A percentile compares a stretch with the other conserved stretches of the same genome.
These are phyloP conservation scores for Candida corydali DNA, from an alignment of 805 yeast genomes.

Conservation along the genomic window DNA sequence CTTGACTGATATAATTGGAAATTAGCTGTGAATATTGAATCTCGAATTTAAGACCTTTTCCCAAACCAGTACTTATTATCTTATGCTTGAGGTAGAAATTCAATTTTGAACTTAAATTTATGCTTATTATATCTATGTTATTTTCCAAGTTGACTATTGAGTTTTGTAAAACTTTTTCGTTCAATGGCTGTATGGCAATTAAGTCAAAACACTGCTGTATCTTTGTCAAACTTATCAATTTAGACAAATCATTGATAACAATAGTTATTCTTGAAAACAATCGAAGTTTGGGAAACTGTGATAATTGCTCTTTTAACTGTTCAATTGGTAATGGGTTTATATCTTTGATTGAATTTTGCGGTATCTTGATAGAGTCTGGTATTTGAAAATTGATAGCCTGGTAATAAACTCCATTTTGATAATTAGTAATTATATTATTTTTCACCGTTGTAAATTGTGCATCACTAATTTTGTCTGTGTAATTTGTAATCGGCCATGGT, in stretches of 20 bases:
- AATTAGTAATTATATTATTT: conserved; percentile 48
- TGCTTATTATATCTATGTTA: conserved; percentile 67
- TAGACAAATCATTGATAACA: conserved; percentile 70
- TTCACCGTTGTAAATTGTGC: conserved; percentile 43
- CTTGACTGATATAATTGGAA: conserved; percentile 23
- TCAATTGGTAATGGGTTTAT: conserved; percentile 42
- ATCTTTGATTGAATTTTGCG: conserved; percentile 36
- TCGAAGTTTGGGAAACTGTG: conserved; percentile 29
- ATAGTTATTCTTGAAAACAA: conserved; percentile 72
- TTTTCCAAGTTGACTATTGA: conserved; percentile 68
- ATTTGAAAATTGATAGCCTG: conserved; percentile 70
- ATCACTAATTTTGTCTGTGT: conserved; percentile 35
- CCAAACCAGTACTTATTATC: conserved; percentile 75
- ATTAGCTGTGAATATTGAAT: conserved; percentile 61
- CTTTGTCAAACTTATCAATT: conserved; percentile 58
- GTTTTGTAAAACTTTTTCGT: conserved; percentile 73
- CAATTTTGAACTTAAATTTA: conserved; percentile 59
- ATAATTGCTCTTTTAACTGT: conserved; percentile 11
- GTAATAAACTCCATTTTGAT: conserved; percentile 66
- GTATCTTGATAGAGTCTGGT: conserved; percentile 49
- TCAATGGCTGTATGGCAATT: conserved; percentile 73
- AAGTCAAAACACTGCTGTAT: conserved; percentile 60
- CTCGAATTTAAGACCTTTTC: conserved; percentile 80
- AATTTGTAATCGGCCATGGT: conserved; percentile 62
- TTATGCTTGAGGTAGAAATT: conserved; percentile 82